Evolutionary conservation across 768 basidiomycete genomes (phyloP).

Genomic region (Lentinula guzmanii): DNA sequence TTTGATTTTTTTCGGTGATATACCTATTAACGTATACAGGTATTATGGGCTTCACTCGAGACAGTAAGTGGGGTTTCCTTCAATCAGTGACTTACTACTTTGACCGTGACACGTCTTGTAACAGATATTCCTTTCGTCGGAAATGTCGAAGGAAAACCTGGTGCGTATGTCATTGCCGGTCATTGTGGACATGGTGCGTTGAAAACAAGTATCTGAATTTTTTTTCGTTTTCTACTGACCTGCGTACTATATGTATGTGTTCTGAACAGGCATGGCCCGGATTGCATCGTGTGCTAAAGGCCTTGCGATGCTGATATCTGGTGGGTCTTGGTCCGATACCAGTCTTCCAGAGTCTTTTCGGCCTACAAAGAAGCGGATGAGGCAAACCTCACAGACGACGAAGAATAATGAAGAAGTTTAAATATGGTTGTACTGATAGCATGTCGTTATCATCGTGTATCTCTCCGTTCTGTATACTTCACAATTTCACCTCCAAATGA

Average conservation of each 20-base stretch:
- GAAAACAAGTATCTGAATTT: conserved; percentile 3
- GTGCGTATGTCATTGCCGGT: conserved; percentile 16
- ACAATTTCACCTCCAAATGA: no score
- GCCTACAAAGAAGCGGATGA: conserved; percentile 4
- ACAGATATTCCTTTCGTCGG: conserved; percentile 16
- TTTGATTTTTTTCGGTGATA: neutral
- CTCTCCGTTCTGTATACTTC: no score
- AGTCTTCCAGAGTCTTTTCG: conserved; percentile 1
- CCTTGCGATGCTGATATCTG: conserved; percentile 3
- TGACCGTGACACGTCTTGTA: neutral
- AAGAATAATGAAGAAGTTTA: no score
- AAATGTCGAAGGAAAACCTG: conserved; percentile 11
- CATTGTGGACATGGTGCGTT: conserved; percentile 18
- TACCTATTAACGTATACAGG: neutral
- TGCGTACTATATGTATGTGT: no score
- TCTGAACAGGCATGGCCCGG: neutral
- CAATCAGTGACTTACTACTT: conserved; percentile 10
- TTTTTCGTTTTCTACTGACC: neutral
- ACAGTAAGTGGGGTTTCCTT: neutral
- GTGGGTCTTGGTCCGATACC: conserved; percentile 4
- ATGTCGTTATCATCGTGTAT: no score
- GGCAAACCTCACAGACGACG: neutral
- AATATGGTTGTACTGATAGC: no score
- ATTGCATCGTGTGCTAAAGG: conserved; percentile 3
- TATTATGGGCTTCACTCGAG: conserved; percentile 4